Percentiles rank a stretch among this genome's conserved stretches.
Conservation (phyloP, 257 asterid species). For the Nicotiana obtusifolia region DNA sequence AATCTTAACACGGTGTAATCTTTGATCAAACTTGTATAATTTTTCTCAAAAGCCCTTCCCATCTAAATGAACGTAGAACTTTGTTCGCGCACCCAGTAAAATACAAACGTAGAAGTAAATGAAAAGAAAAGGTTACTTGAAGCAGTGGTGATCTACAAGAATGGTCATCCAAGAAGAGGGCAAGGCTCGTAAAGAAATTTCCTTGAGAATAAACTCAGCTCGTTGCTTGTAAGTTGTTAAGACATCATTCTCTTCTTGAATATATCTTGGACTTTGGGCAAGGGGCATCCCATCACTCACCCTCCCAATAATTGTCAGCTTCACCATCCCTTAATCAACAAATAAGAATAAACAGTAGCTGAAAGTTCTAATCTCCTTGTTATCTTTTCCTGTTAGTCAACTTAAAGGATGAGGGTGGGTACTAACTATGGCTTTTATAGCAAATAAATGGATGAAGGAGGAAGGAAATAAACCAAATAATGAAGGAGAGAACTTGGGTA, state of each 20-base stretch:
- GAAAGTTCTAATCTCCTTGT: not conserved
- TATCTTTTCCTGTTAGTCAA: not conserved
- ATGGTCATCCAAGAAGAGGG: constrained; percentile 38
- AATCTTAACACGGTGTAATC: too few species aligned
- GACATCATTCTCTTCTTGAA: constrained; percentile 34
- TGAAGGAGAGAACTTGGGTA: constrained; percentile 20
- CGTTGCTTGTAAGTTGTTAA: constrained; percentile 40
- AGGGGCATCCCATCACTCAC: constrained; percentile 55
- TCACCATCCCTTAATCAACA: constrained; percentile 26
- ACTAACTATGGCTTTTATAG: not conserved
- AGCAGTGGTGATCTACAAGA: constrained; percentile 38
- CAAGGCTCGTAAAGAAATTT: constrained; percentile 44
- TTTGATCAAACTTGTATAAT: too few species aligned
- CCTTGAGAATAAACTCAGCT: constrained; percentile 49
- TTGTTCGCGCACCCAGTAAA: too few species aligned
- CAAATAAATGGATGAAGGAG: not conserved
- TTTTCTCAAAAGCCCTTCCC: too few species aligned
- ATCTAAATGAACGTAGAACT: not conserved
- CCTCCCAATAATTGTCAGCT: constrained; percentile 51
- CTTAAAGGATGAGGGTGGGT: not conserved
- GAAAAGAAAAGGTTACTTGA: constrained; percentile 30
- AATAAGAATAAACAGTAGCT: not conserved
- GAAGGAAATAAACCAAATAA: constrained; percentile 1
- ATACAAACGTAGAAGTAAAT: not conserved
- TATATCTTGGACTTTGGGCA: constrained; percentile 42